phyloP scores from a whole-genome alignment of 73 alveolate species.

The Stentor coeruleus region DNA sequence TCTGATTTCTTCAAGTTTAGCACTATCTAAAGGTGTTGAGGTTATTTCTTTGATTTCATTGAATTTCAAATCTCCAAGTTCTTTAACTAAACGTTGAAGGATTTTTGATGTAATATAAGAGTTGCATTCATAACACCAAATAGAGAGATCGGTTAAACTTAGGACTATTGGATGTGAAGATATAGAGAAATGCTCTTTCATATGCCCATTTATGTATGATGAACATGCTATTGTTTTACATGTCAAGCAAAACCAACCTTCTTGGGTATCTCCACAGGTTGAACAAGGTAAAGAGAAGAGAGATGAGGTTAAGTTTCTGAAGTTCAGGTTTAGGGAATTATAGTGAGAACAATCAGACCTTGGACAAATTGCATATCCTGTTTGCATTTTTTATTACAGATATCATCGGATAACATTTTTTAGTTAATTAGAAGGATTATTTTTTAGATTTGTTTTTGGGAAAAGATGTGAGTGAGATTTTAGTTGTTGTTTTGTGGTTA shows the following conservation, averaged over 20 bases:
- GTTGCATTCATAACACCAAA: slow-evolving; percentile 78
- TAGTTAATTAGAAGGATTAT: too few relatives aligned
- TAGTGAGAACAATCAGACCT: slow-evolving; percentile 65
- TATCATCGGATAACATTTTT: too few relatives aligned
- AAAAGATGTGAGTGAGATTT: too few relatives aligned
- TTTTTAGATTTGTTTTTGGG: too few relatives aligned
- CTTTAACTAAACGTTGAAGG: background rate
- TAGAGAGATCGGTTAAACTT: slow-evolving; percentile 71
- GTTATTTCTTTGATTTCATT: background rate
- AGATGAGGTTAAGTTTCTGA: background rate
- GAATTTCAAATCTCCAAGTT: background rate
- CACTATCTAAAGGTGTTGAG: background rate
- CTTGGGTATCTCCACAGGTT: slow-evolving; percentile 46
- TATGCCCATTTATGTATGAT: slow-evolving; percentile 62
- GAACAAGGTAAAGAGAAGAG: slow-evolving; percentile 41
- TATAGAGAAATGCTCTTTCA: slow-evolving; percentile 50
- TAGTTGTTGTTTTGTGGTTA: too few relatives aligned
- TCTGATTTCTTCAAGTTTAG: background rate
- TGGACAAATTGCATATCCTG: slow-evolving; percentile 48
- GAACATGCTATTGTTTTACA: slow-evolving; percentile 62
- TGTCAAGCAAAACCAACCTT: slow-evolving; percentile 71
- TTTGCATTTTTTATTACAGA: slow-evolving; percentile 39
- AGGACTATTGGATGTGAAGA: slow-evolving; percentile 57
- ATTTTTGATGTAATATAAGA: slow-evolving; percentile 48
- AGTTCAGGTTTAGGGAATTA: background rate